Evolutionary conservation across 495 filamentous ascomycete species (phyloP), one percentile per base, ranked within the genome.

Genomic region (Annulohypoxylon moriforme): DNA sequence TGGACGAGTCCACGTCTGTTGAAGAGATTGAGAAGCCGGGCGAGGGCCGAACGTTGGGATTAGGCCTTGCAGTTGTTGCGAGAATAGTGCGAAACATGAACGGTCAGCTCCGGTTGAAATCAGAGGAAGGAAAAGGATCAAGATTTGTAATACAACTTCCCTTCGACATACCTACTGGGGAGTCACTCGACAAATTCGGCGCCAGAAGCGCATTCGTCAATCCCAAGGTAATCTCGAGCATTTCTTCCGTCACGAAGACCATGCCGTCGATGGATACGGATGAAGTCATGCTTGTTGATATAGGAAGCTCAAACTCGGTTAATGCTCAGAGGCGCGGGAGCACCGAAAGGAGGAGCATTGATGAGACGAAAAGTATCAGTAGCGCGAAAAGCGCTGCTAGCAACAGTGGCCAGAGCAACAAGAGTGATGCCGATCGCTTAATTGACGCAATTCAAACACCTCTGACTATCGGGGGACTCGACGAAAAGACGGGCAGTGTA

Each of bases 81-180:
- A 85, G 94, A 22, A 93, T 93, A 49, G 83, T 97, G 20, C 87
- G 88, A n/a, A 97, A 92, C 72, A 94, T 97, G 91, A 89, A 95
- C 60, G 95, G 95, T 0, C 95, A 97, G 67, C 78, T 98, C 18
- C 88, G 92, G 22, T 83, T 98, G 5, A 96, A 94, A 70, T 97
- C 94, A 0, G 93, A 97, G 76, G 87, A 91, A 77, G 92, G 93
- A 0, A 92, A 91, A 73, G 95, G 95, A 0, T 95, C 94, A 31
- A 86, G 91, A 29, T 96, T 98, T 72, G 85, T 91, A 18, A 87
- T 94, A 13, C 87, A 89, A 62, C 75, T 94, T 38, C 90, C 89
- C 3, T 93, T 94, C 61, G 81, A 87, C 6, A 70, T 94, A 4
- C 88, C 91, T 0, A 75, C 81, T 1, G 81, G 83, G 7, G 83